Evolutionary conservation across 129 eudicot species (phyloP), one percentile per base, ranked within the genome.

Genomic region (Centaurea solstitialis): DNA sequence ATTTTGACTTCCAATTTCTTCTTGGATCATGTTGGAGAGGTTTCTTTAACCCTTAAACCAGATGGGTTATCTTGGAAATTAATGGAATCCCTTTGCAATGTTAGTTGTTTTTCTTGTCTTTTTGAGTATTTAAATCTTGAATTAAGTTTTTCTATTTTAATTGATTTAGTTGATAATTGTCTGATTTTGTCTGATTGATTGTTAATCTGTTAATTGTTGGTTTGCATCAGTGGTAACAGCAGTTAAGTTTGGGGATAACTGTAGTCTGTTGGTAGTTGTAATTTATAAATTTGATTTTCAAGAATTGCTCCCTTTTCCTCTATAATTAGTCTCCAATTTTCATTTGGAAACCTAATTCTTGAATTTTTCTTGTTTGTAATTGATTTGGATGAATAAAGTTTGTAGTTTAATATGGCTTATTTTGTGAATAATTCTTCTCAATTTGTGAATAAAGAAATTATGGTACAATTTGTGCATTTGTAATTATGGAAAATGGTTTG

Each of bases 11-110:
- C 85, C 1, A 85, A 53, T 75, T 79, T 92, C 50, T 84, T 90
- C 78, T 76, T 95, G 86, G 93, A 95, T 90, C 88, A 82, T 68
- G 88, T 85, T 53, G 97, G 97, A 37, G 94, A 87, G 88, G 97
- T 95, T 79, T 76, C 81, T 87, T 89, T 94, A 69, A 85, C 91
- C 79, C 86, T 85, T 62, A 74, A 84, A 66, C 78, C 90, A 37
- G 84, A 87, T 57, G 91, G 88, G 73, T 80, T 93, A 82, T 88
- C 90, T 18, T 93, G 98, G 94, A 83, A 83, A 83, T 77, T 81
- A 64, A 83, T 85, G 76, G 93, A 91, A 9, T 86, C 97, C 77
- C 23, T 79, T 20, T 30, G 70, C 81, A 76, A 88, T 85, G 98
- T 93, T 77, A 93, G 94, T 79, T 82, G 45, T 33, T 40, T 68